These are phyloP conservation scores for Fusarium foetens DNA, from an alignment of 2,329 filamentous ascomycete genomes.

Conservation along the genomic window DNA sequence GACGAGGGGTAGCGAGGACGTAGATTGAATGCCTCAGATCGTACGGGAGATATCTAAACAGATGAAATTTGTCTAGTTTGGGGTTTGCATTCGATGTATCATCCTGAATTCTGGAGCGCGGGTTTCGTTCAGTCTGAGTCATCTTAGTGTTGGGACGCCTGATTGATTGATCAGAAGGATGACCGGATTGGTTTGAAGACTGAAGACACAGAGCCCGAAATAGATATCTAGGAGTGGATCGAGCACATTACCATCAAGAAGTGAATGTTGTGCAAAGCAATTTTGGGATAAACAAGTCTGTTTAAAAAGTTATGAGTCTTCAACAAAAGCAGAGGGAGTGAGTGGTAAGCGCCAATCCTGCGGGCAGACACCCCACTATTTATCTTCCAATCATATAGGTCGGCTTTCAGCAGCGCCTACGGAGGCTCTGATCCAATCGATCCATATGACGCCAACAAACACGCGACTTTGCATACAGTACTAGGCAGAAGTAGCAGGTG, in stretches of 20 bases:
- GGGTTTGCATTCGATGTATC: not conserved
- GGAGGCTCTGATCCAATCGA: too few species aligned
- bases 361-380: too few species aligned
- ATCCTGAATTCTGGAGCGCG: too few species aligned
- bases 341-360: not conserved
- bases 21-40: not conserved
- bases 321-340: too few species aligned
- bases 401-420: too few species aligned
- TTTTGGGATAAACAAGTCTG: not conserved
- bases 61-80: not conserved
- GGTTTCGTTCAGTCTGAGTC: not conserved
- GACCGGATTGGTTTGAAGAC: not conserved
- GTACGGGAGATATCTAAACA: not conserved
- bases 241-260: rapidly evolving
- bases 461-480: too few species aligned
- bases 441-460: too few species aligned
- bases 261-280: not conserved
- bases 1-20: not conserved
- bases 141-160: not conserved
- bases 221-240: rapidly evolving
- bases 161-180: too few species aligned
- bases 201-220: rapidly evolving
- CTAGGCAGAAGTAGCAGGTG: too few species aligned
- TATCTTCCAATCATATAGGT: too few species aligned
- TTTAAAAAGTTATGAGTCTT: not conserved